Conservation (phyloP, 805 yeast species). For the Ogataea populi-albae region DNA sequence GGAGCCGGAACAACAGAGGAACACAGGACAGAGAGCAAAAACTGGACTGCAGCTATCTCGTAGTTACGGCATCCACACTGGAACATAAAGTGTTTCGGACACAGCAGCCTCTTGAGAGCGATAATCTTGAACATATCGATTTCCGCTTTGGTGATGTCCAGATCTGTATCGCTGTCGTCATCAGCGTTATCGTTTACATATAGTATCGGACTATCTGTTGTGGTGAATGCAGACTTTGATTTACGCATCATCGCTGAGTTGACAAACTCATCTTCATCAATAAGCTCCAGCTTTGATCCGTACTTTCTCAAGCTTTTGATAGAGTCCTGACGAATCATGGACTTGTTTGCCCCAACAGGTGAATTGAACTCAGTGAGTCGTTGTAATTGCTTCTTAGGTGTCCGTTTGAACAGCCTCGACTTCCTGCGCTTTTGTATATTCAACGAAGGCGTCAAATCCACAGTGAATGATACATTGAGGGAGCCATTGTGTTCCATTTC, state of each 20-base stretch:
- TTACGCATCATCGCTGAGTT: constrained; percentile 1
- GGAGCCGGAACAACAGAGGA: no score
- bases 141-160: constrained; percentile 23
- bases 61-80: constrained; percentile 23
- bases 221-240: not conserved
- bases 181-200: constrained; percentile 2
- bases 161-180: constrained; percentile 11
- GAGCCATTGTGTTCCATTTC: constrained; percentile 24
- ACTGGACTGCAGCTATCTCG: constrained; percentile 10
- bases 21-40: no score
- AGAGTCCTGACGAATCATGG: constrained; percentile 13
- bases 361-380: constrained; percentile 24
- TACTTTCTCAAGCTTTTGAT: constrained; percentile 19
- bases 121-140: constrained; percentile 27
- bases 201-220: constrained; percentile 1
- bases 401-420: constrained; percentile 24
- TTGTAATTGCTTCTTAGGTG: constrained; percentile 26
- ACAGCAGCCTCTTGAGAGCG: constrained; percentile 18
- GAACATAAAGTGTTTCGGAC: constrained; percentile 28
- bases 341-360: constrained; percentile 10
- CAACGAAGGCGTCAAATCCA: constrained; percentile 28
- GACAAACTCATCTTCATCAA: constrained; percentile 18
- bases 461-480: constrained; percentile 29
- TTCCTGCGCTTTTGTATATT: constrained; percentile 25
- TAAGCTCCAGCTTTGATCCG: constrained; percentile 22